These are phyloP conservation scores for Straminergon stramineum DNA, from an alignment of 225 moss, liverwort and hornwort genomes.

Conservation along the genomic window DNA sequence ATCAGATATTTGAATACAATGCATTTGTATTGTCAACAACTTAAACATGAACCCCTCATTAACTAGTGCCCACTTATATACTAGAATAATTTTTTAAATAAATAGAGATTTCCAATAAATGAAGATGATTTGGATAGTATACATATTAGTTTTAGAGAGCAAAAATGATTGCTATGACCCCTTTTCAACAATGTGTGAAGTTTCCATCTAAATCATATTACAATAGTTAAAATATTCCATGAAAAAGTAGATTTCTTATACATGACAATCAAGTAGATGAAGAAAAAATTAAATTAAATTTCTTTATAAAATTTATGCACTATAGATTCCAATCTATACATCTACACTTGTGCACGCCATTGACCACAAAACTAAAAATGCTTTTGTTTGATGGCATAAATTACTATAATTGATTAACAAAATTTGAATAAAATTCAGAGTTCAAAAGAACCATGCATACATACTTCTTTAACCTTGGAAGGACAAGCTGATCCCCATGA, in stretches of 20 bases:
- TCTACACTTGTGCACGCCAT: rapidly evolving
- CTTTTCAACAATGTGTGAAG: not conserved
- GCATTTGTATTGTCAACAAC: not conserved
- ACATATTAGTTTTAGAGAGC: rapidly evolving
- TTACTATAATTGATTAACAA: not conserved
- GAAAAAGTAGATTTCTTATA: too few species aligned
- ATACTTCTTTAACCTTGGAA: not conserved
- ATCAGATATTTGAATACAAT: not conserved
- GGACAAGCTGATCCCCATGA: rapidly evolving
- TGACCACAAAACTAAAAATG: not conserved
- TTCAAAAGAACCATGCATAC: not conserved
- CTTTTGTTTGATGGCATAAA: too few species aligned
- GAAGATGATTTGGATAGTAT: not conserved
- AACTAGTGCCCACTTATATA: rapidly evolving
- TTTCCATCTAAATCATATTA: not conserved
- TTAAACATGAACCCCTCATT: rapidly evolving
- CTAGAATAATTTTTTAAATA: not conserved
- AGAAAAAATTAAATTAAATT: not conserved
- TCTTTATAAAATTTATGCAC: not conserved
- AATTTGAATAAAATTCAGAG: not conserved
- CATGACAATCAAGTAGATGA: rapidly evolving
- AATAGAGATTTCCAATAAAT: not conserved
- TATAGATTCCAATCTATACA: not conserved
- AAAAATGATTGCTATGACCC: not conserved
- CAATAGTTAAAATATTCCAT: too few species aligned